Evolutionary conservation across 225 moss, liverwort and hornwort species (phyloP), one percentile per base, ranked within the genome.

Genomic region (Marchantia polymorpha): DNA sequence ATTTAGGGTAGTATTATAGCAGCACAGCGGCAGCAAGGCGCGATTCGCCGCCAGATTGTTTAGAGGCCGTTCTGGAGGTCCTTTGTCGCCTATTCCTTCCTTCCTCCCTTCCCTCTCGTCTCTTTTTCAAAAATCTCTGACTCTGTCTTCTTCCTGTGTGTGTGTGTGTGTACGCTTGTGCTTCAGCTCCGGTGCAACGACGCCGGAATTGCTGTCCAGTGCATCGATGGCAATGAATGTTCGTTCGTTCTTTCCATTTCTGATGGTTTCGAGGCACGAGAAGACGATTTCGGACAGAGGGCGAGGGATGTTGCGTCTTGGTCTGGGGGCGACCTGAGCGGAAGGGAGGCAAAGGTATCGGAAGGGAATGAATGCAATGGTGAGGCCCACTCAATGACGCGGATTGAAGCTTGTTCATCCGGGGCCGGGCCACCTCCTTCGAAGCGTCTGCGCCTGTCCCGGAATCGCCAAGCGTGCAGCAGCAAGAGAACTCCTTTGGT

Each of bases 371-470:
- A 10, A 17, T 27, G 16, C 17, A 11, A 31, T 25, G 75, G 11
- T 14, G 31, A 29, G n/a, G 39, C 58, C 10, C 75, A 56, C 75
- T 58, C 75, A 46, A 77, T 77, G 77, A 69, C 8, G 69, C 69
- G 20, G 14, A 49, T 11, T 8, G 77, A 76, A 63, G 46, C 63
- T 63, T 60, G 61, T 76, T 76, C 76, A 19, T 76, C 75, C 30
- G 31, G 75, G 29, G 47, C 39, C 56, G 27, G 39, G 6, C 76
- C 60, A 55, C 76, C 58, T 15, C 71, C n/a, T 22, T 53, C n/a
- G 11, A 77, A 77, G 77, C 77, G 77, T 7, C 64, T 77, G 20
- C 77, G 77, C 64, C 64, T 77, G 47, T 63, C 61, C 12, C 64
- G 77, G 49, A 77, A 64, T 64, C 77, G 77, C 50, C 77, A 49